Evolutionary conservation across 768 basidiomycete species (phyloP).

Genomic region (Leccinum olivaceopallidum): DNA sequence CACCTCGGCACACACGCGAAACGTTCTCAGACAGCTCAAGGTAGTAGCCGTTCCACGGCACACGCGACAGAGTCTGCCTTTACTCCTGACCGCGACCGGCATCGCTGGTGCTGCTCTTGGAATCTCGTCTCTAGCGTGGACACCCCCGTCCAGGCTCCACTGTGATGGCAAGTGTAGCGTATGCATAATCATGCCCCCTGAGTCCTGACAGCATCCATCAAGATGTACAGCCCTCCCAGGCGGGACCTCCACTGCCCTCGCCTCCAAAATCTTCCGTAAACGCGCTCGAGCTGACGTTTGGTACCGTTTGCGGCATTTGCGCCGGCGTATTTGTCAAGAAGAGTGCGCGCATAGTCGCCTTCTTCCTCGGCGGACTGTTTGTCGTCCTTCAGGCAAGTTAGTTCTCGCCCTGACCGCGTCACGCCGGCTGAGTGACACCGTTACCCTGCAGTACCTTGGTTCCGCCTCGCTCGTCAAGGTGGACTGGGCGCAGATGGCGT

Average conservation of each 20-base stretch:
- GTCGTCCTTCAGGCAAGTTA: conserved; percentile 81
- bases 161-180: conserved; percentile 51
- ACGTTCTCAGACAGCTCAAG: background rate
- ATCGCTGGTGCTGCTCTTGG: conserved; percentile 48
- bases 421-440: conserved; percentile 2
- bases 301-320: conserved; percentile 85
- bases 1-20: conserved; percentile 3
- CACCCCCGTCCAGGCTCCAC: conserved; percentile 35
- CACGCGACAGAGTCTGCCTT: conserved; percentile 11
- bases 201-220: conserved; percentile 10
- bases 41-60: conserved; percentile 4
- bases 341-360: conserved; percentile 82
- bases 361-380: conserved; percentile 87
- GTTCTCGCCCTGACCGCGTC: background rate
- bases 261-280: conserved; percentile 77
- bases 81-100: conserved; percentile 32
- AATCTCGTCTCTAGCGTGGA: conserved; percentile 34
- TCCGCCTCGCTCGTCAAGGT: conserved; percentile 72
- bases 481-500: conserved; percentile 71
- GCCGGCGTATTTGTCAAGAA: conserved; percentile 95
- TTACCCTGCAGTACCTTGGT: conserved; percentile 73
- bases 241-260: conserved; percentile 31
- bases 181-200: background rate
- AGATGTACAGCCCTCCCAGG: conserved; percentile 11
- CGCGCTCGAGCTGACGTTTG: conserved; percentile 81